Evolutionary conservation across 805 yeast genomes (phyloP).

Genomic region (Schizosaccharomyces octosporus): DNA sequence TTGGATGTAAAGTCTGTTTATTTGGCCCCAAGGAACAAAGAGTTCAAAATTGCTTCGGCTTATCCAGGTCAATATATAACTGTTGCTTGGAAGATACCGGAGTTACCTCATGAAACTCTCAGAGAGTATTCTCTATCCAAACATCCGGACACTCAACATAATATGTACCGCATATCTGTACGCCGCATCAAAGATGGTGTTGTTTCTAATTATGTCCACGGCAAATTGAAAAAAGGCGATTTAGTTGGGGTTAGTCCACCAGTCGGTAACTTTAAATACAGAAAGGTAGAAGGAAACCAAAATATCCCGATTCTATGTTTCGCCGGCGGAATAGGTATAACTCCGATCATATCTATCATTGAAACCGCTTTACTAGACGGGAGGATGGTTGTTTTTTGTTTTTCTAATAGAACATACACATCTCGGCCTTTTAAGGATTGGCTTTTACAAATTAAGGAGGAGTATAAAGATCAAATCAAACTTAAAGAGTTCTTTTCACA

Average conservation of each 20-base stretch:
- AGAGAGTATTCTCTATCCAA: neutral
- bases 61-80: neutral
- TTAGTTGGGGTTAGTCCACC: neutral
- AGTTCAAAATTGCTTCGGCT: neutral
- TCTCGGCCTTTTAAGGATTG: neutral
- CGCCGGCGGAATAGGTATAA: neutral
- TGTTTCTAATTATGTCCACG: neutral
- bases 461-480: neutral
- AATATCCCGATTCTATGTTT: neutral
- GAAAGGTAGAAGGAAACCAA: neutral
- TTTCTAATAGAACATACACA: neutral
- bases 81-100: neutral
- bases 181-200: neutral
- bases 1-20: neutral
- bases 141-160: neutral
- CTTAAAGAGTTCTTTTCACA: neutral
- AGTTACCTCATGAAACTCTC: neutral
- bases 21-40: neutral
- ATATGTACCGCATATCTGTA: neutral
- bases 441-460: neutral
- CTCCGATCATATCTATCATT: neutral
- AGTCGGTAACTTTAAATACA: neutral
- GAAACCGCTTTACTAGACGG: neutral
- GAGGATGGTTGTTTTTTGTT: neutral
- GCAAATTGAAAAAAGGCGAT: neutral